Conservation (phyloP, 352 stramenopile genomes). For the Phytophthora quininea region DNA sequence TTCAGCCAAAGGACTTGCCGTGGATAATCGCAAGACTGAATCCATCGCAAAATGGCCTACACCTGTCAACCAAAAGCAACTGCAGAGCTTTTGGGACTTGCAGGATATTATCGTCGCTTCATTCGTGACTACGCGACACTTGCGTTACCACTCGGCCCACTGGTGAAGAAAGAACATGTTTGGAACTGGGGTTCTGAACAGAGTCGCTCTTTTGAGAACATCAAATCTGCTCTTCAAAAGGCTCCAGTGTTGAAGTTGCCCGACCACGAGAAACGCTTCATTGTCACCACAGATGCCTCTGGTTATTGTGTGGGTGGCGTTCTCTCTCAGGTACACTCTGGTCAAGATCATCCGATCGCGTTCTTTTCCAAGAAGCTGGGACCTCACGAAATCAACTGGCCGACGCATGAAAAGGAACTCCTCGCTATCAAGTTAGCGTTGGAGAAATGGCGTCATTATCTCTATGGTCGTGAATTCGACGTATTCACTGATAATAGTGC, state of each 20-base stretch:
- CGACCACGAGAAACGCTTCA: slow-evolving; percentile 25
- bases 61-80: slow-evolving; percentile 15
- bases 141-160: slow-evolving; percentile 24
- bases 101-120: slow-evolving; percentile 38
- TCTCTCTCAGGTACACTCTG: neutral
- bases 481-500: slow-evolving; percentile 7
- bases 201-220: slow-evolving; percentile 10
- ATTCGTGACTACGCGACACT: slow-evolving; percentile 27
- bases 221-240: slow-evolving; percentile 31
- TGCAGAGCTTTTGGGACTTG: slow-evolving; percentile 33
- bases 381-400: slow-evolving; percentile 16
- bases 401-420: slow-evolving; percentile 23
- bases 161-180: slow-evolving; percentile 24
- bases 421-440: slow-evolving; percentile 23
- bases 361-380: slow-evolving; percentile 30
- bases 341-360: slow-evolving; percentile 31
- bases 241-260: slow-evolving; percentile 29
- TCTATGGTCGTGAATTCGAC: slow-evolving; percentile 15
- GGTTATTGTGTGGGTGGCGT: slow-evolving; percentile 15
- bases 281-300: slow-evolving; percentile 42
- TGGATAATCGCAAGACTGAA: slow-evolving; percentile 31
- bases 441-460: slow-evolving; percentile 21
- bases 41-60: slow-evolving; percentile 21
- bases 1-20: slow-evolving; percentile 17
- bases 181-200: slow-evolving; percentile 24